Base-by-base conservation (phyloP, 2,329 filamentous ascomycete species). In the Aspergillus tubingensis region DNA sequence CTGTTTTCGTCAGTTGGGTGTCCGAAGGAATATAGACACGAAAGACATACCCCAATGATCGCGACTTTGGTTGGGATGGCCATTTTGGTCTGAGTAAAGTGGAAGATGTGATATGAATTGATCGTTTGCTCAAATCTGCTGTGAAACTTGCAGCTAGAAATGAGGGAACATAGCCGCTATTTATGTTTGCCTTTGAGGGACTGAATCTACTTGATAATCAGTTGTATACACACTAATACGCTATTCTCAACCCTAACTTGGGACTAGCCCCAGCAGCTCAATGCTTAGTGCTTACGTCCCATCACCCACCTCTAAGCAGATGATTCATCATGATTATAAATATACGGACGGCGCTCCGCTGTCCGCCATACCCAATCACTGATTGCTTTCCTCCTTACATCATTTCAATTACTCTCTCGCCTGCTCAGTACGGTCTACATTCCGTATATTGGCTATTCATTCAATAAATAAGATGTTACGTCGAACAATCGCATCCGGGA, bases 31-130 rank as follows among this genome's bases (percentile, higher is more conserved):
- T 5, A 47, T 38, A 15, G 32, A 32, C 1, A 23, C 0, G 30
- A 7, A n/a, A n/a, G 50, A 17, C 8, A 60, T 66, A 69, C 67
- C 2, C 67, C 67, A 32, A 68, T 41, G 21, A 68, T 25, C 15
- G 55, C 58, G 39, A 68, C 55, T 30, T 66, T 65, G 15, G 57
- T 64, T 13, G 57, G 51, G 11, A 38, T 13, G 5, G 60, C 5
- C 64, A 66, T 67, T 54, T 30, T 47, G 21, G 10, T 36, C 30
- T 6, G 7, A 38, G 13, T 32, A 19, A 3, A 23, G 5, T 8
- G 19, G 30, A 15, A 8, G 3, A 15, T 10, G 7, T 25, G 21
- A 6, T 30, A 36, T 36, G 32, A 15, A 49, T 25, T 4, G 23
- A 30, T 11, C 3, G 44, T 25, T 49, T 30, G 3, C 25, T 30